These are phyloP conservation scores for Baeospora myosura DNA, from an alignment of 1,284 basidiomycete species.

Conservation along the genomic window DNA sequence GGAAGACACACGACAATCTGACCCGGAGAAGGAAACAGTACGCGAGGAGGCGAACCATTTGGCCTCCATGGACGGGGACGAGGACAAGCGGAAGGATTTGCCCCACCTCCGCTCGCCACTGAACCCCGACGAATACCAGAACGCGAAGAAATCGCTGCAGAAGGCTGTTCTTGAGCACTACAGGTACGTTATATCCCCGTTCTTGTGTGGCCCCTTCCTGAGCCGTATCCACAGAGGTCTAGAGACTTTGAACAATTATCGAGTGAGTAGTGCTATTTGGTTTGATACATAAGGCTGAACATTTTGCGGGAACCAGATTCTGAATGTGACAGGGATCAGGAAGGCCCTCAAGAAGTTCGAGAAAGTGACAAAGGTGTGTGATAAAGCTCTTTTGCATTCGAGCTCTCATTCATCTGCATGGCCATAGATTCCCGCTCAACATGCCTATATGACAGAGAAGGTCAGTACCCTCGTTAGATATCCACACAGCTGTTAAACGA, in stretches of 20 bases:
- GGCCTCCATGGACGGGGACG: not conserved
- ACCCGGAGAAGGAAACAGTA: not conserved
- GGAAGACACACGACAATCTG: not conserved
- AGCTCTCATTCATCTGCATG: not conserved
- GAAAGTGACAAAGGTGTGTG: constrained; percentile 65
- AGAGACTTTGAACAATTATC: constrained; percentile 82
- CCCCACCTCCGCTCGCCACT: constrained; percentile 18
- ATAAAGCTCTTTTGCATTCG: not conserved
- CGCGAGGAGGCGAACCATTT: no score
- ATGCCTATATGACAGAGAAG: constrained; percentile 72
- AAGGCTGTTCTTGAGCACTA: constrained; percentile 84
- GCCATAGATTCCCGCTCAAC: constrained; percentile 49
- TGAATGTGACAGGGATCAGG: constrained; percentile 86
- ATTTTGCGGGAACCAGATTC: constrained; percentile 41
- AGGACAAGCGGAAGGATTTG: constrained; percentile 1
- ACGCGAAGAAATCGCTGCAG: constrained; percentile 78
- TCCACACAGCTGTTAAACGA: not conserved
- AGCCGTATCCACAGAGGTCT: constrained; percentile 39
- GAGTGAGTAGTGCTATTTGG: constrained; percentile 44
- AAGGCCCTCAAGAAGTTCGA: constrained; percentile 94
- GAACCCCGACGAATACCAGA: constrained; percentile 75
- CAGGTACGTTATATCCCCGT: constrained; percentile 38
- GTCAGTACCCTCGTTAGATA: constrained; percentile 26
- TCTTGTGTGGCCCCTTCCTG: not conserved
- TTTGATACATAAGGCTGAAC: not conserved